Base-by-base conservation (phyloP, 164 flowering plant genomes). In the Sedum album region DNA sequence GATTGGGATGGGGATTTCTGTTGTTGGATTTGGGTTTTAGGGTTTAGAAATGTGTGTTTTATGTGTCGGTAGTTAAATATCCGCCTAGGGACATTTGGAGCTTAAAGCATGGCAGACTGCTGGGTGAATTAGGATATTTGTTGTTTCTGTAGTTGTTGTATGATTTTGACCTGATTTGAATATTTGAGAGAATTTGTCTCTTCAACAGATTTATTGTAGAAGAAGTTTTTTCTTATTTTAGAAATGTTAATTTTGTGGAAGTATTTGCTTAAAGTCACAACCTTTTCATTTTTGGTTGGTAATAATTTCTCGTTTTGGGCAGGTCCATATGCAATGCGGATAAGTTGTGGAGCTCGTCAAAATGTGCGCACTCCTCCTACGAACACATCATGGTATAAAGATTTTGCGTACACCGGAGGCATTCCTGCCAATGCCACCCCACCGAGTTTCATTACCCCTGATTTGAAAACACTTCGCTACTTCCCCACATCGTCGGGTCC, bases 371-470 rank as follows among this genome's bases (percentile, higher is more conserved):
- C 25, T 49, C 8, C 25, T 49, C 55, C 25, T 49, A 85, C 92
- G 60, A 82, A 85, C 75, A 81, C 97, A 5, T 76, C 76, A 0
- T 94, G 99, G 99, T 77, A 44, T 74, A 94, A 85, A 74, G 99
- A 94, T 76, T 87, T 84, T 75, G 92, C 81, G 14, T 94, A 90
- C 72, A 90, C 93, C 0, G 99, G 97, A 57, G 99, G 99, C 0
- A 76, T 82, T 41, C 93, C 93, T 2, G 71, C 74, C 25, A 94
- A 91, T 69, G 92, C 89, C 13, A 78, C 88, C 21, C 68, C 1
- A 4, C 80, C 96, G 28, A 91, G 96, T 75, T 81, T 66, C 75
- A 82, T 94, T 49, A 70, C 82, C 60, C 99, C 97, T 66, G 80
- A 77, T 23, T 85, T 94, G 9, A 57, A 72, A 18, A 88, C 99